These are phyloP conservation scores for Sergeia podlipaevii DNA, from an alignment of 208 protist genomes.

Conservation along the genomic window DNA sequence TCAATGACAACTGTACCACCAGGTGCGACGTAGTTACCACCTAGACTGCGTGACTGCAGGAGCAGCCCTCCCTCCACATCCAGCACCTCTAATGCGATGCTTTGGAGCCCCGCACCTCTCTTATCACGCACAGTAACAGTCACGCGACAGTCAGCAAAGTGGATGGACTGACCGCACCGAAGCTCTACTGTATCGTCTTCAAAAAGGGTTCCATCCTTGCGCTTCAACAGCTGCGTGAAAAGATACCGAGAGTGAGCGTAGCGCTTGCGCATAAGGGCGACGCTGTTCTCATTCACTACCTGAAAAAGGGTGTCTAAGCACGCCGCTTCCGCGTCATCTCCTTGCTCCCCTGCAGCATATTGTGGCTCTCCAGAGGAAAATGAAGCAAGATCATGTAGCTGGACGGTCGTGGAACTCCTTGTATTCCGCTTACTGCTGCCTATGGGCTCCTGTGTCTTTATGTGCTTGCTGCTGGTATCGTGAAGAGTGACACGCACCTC, in stretches of 20 bases:
- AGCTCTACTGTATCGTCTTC: constrained; percentile 42
- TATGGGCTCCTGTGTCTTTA: constrained; percentile 1
- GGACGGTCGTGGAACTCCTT: not conserved
- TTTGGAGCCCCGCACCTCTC: constrained; percentile 13
- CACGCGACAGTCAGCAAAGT: constrained; percentile 42
- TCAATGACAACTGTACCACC: constrained; percentile 31
- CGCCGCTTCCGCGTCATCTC: too few species aligned
- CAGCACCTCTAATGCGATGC: constrained; percentile 40
- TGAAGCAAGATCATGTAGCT: constrained; percentile 1
- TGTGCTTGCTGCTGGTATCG: constrained; percentile 5
- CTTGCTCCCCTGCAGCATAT: too few species aligned
- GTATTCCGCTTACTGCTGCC: not conserved
- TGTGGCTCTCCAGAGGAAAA: not conserved
- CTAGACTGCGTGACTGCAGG: constrained; percentile 47
- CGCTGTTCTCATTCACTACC: too few species aligned
- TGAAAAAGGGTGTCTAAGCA: too few species aligned
- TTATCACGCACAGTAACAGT: constrained; percentile 28
- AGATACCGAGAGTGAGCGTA: not conserved
- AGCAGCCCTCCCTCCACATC: constrained; percentile 45
- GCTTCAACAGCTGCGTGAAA: constrained; percentile 9
- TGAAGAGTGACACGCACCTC: constrained; percentile 28
- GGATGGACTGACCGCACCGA: constrained; percentile 40
- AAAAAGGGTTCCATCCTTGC: constrained; percentile 36
- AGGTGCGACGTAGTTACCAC: constrained; percentile 12
- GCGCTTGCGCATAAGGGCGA: not conserved